phyloP scores from a whole-genome alignment of 768 basidiomycete genomes.

The Leucocoprinus leucothites region DNA sequence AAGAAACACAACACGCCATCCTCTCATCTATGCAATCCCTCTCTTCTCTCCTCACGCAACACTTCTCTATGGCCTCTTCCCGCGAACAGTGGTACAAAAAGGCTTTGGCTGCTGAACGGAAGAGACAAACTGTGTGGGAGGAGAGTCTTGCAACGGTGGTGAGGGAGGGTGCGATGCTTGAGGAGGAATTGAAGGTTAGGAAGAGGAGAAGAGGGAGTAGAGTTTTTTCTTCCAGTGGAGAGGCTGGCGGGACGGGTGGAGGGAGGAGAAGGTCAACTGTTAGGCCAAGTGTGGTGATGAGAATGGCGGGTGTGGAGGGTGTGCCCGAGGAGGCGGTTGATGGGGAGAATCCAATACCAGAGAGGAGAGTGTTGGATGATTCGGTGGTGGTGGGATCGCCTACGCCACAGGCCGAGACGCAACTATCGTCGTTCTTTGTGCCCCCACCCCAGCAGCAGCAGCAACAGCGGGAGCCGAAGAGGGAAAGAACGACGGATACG shows the following conservation, averaged over 20 bases:
- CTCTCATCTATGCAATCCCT: slow-evolving; percentile 33
- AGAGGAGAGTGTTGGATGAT: too few species aligned
- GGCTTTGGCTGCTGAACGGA: slow-evolving; percentile 61
- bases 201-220: slow-evolving; percentile 59
- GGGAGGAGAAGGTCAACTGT: slow-evolving; percentile 3
- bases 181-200: slow-evolving; percentile 68
- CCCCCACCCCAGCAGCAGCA: too few species aligned
- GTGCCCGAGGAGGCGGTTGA: too few species aligned
- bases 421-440: too few species aligned
- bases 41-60: too few species aligned
- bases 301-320: too few species aligned
- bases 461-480: too few species aligned
- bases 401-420: too few species aligned
- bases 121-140: slow-evolving; percentile 78
- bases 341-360: background rate
- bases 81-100: slow-evolving; percentile 81
- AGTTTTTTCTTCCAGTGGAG: slow-evolving; percentile 38
- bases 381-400: too few species aligned
- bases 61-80: too few species aligned
- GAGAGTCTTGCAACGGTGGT: slow-evolving; percentile 86
- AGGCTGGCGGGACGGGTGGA: background rate
- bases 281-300: too few species aligned
- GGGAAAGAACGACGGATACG: too few species aligned
- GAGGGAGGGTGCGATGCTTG: slow-evolving; percentile 78
- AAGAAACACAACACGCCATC: slow-evolving; percentile 40